Evolutionary conservation across 768 basidiomycete species (phyloP).

Genomic region (Leccinum boreale): DNA sequence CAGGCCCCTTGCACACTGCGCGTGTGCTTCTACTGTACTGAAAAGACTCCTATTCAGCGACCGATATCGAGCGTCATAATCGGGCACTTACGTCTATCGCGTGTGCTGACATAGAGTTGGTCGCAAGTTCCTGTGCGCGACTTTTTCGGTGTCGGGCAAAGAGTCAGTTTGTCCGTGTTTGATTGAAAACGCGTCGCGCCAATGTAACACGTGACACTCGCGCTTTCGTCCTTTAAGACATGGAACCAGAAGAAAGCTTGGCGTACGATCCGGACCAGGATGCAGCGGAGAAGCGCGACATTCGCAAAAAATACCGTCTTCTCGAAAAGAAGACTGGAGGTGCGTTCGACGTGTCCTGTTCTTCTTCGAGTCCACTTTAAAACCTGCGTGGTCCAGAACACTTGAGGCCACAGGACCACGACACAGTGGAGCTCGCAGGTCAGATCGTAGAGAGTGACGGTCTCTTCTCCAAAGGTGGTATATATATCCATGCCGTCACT

Average conservation of each 20-base stretch:
- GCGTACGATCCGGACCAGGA: constrained; percentile 84
- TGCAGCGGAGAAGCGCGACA: constrained; percentile 70
- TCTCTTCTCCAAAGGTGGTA: constrained; percentile 70
- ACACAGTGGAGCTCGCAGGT: constrained; percentile 51
- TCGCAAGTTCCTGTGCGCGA: not conserved
- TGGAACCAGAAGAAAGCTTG: constrained; percentile 32
- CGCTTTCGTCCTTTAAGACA: constrained; percentile 2
- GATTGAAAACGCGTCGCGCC: constrained; percentile 20
- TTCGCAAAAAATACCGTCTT: constrained; percentile 71
- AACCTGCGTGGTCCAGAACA: constrained; percentile 33
- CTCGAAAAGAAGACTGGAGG: constrained; percentile 65
- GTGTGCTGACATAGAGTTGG: constrained; percentile 17
- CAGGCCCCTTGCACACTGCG: constrained; percentile 64
- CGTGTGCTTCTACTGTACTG: constrained; percentile 73
- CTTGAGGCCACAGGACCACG: constrained; percentile 52
- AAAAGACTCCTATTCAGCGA: constrained; percentile 9
- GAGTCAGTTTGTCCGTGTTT: constrained; percentile 19
- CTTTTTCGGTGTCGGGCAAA: not conserved
- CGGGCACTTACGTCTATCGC: constrained; percentile 31
- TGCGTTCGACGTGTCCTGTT: constrained; percentile 26
- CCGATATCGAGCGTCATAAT: not conserved
- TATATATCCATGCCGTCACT: constrained; percentile 4
- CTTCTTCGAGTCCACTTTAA: not conserved
- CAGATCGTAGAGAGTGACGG: constrained; percentile 57
- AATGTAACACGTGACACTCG: constrained; percentile 16